Evolutionary conservation across 108 stramenopile genomes (phyloP).

Genomic region (Seminavis robusta): DNA sequence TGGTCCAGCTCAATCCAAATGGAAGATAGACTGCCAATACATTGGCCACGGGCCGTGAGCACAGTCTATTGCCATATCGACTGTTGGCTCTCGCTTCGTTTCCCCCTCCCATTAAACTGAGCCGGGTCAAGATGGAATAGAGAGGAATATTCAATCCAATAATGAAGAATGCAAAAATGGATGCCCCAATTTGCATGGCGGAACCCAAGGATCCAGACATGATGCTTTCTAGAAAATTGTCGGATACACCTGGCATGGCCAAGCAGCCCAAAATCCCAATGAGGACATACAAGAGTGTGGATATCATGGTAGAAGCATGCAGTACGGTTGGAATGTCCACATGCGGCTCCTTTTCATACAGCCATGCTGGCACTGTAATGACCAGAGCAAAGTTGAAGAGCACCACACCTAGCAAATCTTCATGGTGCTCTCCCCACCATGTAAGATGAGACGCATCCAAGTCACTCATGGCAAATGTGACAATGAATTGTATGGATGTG

Average conservation of each 20-base stretch:
- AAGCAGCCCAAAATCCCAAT: slow-evolving; percentile 49
- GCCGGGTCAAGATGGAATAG: slow-evolving; percentile 33
- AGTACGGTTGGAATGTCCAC: slow-evolving; percentile 26
- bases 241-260: slow-evolving; percentile 33
- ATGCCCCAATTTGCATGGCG: slow-evolving; percentile 26
- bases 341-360: slow-evolving; percentile 43
- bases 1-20: slow-evolving; percentile 18
- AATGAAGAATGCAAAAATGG: slow-evolving; percentile 48
- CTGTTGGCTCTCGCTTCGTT: too few relatives aligned
- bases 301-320: slow-evolving; percentile 23
- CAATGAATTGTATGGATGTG: slow-evolving; percentile 27
- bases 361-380: slow-evolving; percentile 54
- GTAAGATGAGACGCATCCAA: not conserved
- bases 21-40: slow-evolving; percentile 39
- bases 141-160: slow-evolving; percentile 57
- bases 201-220: slow-evolving; percentile 30
- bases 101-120: slow-evolving; percentile 28
- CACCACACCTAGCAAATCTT: slow-evolving; percentile 40
- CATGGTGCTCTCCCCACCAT: slow-evolving; percentile 31
- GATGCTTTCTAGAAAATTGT: slow-evolving; percentile 36
- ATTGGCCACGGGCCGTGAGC: slow-evolving; percentile 11
- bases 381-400: slow-evolving; percentile 54
- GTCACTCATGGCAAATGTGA: slow-evolving; percentile 13
- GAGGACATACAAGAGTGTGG: slow-evolving; percentile 31
- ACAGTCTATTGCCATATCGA: too few relatives aligned